These are phyloP conservation scores for Saussurea involucrata DNA, from an alignment of 129 eudicot species.

Conservation along the genomic window DNA sequence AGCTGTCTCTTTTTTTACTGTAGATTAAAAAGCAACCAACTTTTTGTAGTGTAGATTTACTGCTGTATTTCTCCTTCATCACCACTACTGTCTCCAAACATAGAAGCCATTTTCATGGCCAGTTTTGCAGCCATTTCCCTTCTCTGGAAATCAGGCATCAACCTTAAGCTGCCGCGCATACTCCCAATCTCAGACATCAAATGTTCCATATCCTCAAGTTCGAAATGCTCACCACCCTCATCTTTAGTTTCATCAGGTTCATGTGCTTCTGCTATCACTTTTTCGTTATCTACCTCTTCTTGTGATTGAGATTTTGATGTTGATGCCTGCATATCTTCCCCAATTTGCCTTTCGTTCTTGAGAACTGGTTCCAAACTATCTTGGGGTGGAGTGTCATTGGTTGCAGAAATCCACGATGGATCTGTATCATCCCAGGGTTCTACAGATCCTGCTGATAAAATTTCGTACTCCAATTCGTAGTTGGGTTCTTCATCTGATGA, in stretches of 20 bases:
- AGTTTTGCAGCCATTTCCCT: conserved; percentile 88
- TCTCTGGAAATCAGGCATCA: conserved; percentile 94
- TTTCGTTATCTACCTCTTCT: conserved; percentile 30
- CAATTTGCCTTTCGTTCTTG: conserved; percentile 16
- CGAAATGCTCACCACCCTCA: conserved; percentile 47
- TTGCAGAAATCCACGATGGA: conserved; percentile 72
- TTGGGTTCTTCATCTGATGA: conserved; percentile 84
- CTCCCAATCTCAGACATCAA: conserved; percentile 85
- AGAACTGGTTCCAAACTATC: conserved; percentile 14
- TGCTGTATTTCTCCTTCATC: conserved; percentile 37
- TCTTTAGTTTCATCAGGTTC: conserved; percentile 36
- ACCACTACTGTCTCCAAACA: conserved; percentile 83
- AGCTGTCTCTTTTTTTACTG: neutral
- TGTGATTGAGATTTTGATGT: conserved; percentile 48
- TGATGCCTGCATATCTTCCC: conserved; percentile 43
- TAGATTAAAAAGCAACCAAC: neutral
- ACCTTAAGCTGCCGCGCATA: conserved; percentile 66
- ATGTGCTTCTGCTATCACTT: conserved; percentile 10
- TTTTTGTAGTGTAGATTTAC: too few species aligned
- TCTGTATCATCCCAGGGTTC: conserved; percentile 79
- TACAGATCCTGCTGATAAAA: conserved; percentile 72
- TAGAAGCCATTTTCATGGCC: conserved; percentile 90
- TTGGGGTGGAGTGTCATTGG: conserved; percentile 19
- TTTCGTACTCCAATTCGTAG: conserved; percentile 81
- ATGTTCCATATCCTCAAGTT: conserved; percentile 80